Percentiles rank a stretch among this genome's conserved stretches.
These are phyloP conservation scores for Apiotrichum laibachii DNA, from an alignment of 1,284 basidiomycete species.

Conservation along the genomic window DNA sequence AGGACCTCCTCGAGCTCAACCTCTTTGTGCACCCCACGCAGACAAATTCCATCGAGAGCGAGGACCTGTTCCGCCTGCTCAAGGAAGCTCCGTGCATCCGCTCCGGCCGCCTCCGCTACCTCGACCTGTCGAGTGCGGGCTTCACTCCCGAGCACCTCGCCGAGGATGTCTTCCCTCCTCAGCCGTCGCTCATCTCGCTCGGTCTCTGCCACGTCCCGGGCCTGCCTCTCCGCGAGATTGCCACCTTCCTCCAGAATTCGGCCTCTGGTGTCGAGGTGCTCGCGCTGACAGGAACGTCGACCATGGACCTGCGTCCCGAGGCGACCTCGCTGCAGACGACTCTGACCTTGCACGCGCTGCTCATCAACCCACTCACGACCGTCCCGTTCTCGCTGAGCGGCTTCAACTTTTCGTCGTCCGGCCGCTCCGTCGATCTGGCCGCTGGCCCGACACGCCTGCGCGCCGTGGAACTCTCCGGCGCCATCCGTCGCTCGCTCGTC, in stretches of 20 bases:
- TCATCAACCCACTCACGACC: constrained; percentile 74
- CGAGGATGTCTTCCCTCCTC: constrained; percentile 58
- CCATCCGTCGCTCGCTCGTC: constrained; percentile 60
- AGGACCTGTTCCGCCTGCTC: constrained; percentile 70
- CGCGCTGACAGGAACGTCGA: constrained; percentile 73
- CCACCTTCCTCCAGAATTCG: constrained; percentile 66
- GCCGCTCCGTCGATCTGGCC: constrained; percentile 42
- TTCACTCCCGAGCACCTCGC: constrained; percentile 62
- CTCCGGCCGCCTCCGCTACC: constrained; percentile 72
- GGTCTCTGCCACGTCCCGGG: constrained; percentile 80
- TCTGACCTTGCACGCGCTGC: constrained; percentile 55
- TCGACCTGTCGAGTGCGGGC: constrained; percentile 83
- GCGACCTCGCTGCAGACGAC: constrained; percentile 52
- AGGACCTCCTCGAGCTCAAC: constrained; percentile 70
- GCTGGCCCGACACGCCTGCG: constrained; percentile 71
- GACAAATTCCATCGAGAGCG: constrained; percentile 68
- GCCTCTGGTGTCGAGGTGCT: constrained; percentile 81
- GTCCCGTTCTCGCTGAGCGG: constrained; percentile 65
- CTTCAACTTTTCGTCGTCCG: constrained; percentile 35
- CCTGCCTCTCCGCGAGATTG: constrained; percentile 66
- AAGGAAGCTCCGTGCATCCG: constrained; percentile 75
- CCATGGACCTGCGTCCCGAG: constrained; percentile 58
- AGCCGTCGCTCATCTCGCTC: constrained; percentile 75
- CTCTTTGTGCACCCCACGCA: constrained; percentile 87
- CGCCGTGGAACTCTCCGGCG: constrained; percentile 80